Evolutionary conservation across 345 rosid genomes (phyloP).

Genomic region (Syzygium jambos): DNA sequence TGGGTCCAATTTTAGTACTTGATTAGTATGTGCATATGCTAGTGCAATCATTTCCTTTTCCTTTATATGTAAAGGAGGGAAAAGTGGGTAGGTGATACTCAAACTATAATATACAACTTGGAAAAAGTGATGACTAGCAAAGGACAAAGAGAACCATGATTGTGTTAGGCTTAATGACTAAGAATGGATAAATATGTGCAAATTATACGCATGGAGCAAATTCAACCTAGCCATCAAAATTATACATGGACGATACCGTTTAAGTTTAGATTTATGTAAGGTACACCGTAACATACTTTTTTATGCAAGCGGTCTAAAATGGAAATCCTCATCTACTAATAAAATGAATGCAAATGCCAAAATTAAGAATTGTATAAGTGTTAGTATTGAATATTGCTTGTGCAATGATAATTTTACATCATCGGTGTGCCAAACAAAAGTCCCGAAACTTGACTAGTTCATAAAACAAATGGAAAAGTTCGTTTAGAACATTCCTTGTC

Average conservation of each 20-base stretch:
- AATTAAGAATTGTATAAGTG: neutral
- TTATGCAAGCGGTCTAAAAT: neutral
- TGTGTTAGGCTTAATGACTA: neutral
- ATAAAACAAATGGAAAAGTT: neutral
- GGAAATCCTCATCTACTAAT: neutral
- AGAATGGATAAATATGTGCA: too few relatives aligned
- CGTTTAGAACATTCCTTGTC: neutral
- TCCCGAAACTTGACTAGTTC: neutral
- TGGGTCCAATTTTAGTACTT: neutral
- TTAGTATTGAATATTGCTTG: neutral
- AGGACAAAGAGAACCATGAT: neutral
- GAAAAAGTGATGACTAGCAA: neutral
- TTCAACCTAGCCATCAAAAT: too few relatives aligned
- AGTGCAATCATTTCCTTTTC: neutral
- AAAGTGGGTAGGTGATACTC: neutral
- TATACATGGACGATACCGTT: neutral
- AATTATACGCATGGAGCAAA: too few relatives aligned
- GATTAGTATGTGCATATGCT: neutral
- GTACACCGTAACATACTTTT: neutral
- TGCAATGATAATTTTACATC: neutral
- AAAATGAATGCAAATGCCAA: neutral
- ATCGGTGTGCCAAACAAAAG: neutral
- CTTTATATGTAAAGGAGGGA: too few relatives aligned
- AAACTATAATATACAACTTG: neutral
- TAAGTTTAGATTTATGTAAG: neutral